phyloP scores from a whole-genome alignment of 2,329 filamentous ascomycete species.

The Ophiostoma sp. region DNA sequence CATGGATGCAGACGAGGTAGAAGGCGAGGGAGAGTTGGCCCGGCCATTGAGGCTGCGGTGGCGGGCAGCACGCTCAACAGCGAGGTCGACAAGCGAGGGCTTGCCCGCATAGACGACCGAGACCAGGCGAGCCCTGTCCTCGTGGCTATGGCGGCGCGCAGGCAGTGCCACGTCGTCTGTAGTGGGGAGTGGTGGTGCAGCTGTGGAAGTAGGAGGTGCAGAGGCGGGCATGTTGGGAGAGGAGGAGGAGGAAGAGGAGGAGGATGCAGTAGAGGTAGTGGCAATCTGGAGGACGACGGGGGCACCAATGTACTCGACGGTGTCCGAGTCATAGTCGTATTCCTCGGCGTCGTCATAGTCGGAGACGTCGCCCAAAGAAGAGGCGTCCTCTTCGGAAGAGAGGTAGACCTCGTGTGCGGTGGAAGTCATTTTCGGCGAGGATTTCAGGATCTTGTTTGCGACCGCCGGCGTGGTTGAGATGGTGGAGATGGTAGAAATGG shows the following conservation, averaged over 20 bases:
- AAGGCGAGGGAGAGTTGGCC: too few relatives aligned
- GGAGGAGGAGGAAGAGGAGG: background rate
- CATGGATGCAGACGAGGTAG: too few relatives aligned
- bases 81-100: slow-evolving; percentile 52
- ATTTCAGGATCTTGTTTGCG: slow-evolving; percentile 28
- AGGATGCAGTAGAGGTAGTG: background rate
- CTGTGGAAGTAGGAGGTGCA: background rate
- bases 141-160: slow-evolving; percentile 40
- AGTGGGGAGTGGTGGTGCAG: background rate
- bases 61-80: slow-evolving; percentile 24
- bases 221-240: too few relatives aligned
- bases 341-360: slow-evolving; percentile 35
- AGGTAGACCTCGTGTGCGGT: slow-evolving; percentile 56
- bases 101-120: slow-evolving; percentile 56
- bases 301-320: background rate
- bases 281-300: background rate
- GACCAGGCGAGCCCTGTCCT: slow-evolving; percentile 53
- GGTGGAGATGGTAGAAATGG: slow-evolving; percentile 14
- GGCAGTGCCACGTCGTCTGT: background rate
- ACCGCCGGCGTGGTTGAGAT: too few relatives aligned
- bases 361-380: slow-evolving; percentile 54
- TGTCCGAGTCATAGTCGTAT: slow-evolving; percentile 22
- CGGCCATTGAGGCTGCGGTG: slow-evolving; percentile 28
- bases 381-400: slow-evolving; percentile 61
- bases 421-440: slow-evolving; percentile 29